phyloP scores from a whole-genome alignment of 2,329 filamentous ascomycete species.

The Aspergillus tubingensis region DNA sequence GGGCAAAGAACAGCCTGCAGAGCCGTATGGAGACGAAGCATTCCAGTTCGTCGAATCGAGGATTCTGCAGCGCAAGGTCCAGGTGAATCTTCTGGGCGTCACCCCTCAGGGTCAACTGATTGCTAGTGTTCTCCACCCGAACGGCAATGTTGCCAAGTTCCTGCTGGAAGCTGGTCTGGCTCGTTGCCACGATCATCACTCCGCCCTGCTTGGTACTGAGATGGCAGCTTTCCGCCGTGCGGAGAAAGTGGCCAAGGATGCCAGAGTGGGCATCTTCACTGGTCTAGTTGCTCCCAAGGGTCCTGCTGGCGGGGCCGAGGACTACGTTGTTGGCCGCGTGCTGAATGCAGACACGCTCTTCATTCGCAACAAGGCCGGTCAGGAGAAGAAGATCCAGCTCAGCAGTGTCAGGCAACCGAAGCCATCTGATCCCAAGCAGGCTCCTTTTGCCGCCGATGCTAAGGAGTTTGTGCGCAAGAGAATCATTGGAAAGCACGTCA shows the following conservation, averaged over 20 bases:
- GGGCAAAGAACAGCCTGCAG: conserved; percentile 77
- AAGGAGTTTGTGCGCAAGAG: conserved; percentile 96
- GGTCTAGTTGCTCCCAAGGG: conserved; percentile 70
- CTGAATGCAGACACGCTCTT: conserved; percentile 87
- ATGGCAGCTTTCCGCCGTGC: conserved; percentile 85
- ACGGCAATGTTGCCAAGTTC: conserved; percentile 90
- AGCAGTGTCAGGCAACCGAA: conserved; percentile 95
- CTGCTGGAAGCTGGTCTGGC: conserved; percentile 86
- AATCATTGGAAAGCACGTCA: conserved; percentile 93
- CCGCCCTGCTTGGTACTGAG: conserved; percentile 81
- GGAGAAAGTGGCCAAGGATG: conserved; percentile 79
- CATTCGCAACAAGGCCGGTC: conserved; percentile 78
- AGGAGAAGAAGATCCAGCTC: conserved; percentile 85
- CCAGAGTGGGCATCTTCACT: conserved; percentile 77
- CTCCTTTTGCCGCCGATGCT: conserved; percentile 85
- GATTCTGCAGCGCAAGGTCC: conserved; percentile 81
- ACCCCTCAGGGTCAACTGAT: conserved; percentile 92
- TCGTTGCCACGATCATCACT: conserved; percentile 93
- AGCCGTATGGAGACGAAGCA: conserved; percentile 88
- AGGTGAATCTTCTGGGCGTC: conserved; percentile 78
- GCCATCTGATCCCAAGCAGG: conserved; percentile 79
- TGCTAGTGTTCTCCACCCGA: conserved; percentile 80
- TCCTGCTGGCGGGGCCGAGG: conserved; percentile 62
- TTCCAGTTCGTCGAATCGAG: conserved; percentile 83
- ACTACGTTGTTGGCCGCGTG: conserved; percentile 82